A percentile compares a stretch with the other conserved stretches of the same genome.
phyloP scores from a whole-genome alignment of 768 basidiomycete genomes.

The Kwoniella heveanensis region DNA sequence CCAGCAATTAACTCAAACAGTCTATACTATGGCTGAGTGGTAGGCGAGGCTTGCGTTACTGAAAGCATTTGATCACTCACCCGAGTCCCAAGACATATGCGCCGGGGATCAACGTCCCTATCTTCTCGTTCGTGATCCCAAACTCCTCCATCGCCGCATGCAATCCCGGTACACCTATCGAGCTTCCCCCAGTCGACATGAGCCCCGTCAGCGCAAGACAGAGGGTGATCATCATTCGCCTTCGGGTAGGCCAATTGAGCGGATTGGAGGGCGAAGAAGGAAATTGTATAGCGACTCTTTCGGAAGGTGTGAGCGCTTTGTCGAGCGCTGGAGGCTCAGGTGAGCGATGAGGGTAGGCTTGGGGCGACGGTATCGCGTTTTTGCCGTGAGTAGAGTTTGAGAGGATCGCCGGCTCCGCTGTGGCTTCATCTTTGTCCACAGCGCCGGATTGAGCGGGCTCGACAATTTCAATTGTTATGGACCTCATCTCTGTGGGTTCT shows the following conservation, averaged over 20 bases:
- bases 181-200: constrained; percentile 43
- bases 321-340: neutral
- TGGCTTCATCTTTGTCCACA: neutral
- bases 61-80: constrained; percentile 30
- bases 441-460: neutral
- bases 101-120: constrained; percentile 38
- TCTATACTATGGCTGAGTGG: no score
- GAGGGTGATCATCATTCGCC: constrained; percentile 36
- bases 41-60: no score
- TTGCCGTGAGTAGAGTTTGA: neutral
- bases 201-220: constrained; percentile 46
- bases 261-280: constrained; percentile 38
- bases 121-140: constrained; percentile 34
- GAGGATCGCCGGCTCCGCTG: neutral
- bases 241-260: constrained; percentile 34
- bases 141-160: constrained; percentile 44
- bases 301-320: neutral
- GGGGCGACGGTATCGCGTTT: neutral
- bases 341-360: neutral
- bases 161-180: constrained; percentile 45
- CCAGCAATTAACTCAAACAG: no score
- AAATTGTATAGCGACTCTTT: constrained; percentile 3
- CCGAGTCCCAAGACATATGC: constrained; percentile 51
- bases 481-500: neutral
- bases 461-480: neutral